These are phyloP conservation scores for Mucor ambiguus DNA, from an alignment of 371 early-diverging fungal genomes.

Conservation along the genomic window DNA sequence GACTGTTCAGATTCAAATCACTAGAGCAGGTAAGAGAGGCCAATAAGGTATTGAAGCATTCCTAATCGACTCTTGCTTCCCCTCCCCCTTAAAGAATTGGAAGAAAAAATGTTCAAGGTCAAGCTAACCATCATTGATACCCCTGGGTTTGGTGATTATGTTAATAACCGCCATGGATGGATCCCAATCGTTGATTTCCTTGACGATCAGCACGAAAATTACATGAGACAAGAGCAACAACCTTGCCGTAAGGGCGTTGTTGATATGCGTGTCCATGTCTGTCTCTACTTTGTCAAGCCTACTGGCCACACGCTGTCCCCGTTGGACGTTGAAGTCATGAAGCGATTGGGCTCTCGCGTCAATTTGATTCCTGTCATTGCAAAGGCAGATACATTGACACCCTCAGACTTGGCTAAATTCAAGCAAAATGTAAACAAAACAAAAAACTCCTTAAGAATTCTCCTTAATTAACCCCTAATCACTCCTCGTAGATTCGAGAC, in stretches of 20 bases:
- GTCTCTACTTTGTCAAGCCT: slow-evolving; percentile 88
- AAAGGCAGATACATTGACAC: slow-evolving; percentile 93
- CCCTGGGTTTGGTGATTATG: slow-evolving; percentile 92
- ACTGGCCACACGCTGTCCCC: slow-evolving; percentile 87
- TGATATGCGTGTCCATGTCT: slow-evolving; percentile 92
- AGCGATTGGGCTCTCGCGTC: slow-evolving; percentile 80
- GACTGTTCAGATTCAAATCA: slow-evolving; percentile 95
- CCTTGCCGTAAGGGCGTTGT: slow-evolving; percentile 78
- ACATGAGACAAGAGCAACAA: slow-evolving; percentile 85
- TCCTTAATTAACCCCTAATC: neutral
- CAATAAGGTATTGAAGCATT: neutral
- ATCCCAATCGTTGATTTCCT: slow-evolving; percentile 96
- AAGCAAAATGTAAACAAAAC: slow-evolving; percentile 71
- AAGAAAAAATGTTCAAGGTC: slow-evolving; percentile 76
- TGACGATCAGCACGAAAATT: slow-evolving; percentile 93
- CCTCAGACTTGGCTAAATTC: slow-evolving; percentile 77
- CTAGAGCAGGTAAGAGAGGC: slow-evolving; percentile 75
- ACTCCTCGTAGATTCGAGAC: slow-evolving; percentile 65
- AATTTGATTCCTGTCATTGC: slow-evolving; percentile 94
- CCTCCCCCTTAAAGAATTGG: slow-evolving; percentile 28
- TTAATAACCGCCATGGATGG: slow-evolving; percentile 92
- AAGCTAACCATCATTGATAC: slow-evolving; percentile 91
- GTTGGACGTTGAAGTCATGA: slow-evolving; percentile 89
- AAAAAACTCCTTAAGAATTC: slow-evolving; percentile 12
- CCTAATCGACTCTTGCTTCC: neutral